These are phyloP conservation scores for Starmerella geochares DNA, from an alignment of 805 yeast species.

Conservation along the genomic window DNA sequence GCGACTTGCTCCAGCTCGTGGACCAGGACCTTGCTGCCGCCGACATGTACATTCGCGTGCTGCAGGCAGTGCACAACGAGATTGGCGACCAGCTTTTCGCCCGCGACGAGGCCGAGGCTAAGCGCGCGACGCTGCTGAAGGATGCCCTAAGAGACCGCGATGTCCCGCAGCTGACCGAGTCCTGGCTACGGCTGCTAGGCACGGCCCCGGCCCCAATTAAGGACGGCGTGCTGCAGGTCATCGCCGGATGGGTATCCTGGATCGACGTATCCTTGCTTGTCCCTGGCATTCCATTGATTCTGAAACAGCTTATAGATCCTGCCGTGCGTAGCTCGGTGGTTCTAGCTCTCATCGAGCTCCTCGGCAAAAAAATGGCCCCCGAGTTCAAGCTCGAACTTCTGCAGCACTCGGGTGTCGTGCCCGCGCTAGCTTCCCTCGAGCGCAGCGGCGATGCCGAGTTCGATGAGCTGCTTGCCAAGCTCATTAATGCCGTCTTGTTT, in stretches of 20 bases:
- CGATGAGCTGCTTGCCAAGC: conserved; percentile 62
- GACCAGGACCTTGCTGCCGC: conserved; percentile 36
- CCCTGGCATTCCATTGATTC: conserved; percentile 43
- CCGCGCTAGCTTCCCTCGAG: conserved; percentile 31
- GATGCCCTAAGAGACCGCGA: conserved; percentile 74
- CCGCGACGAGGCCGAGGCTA: conserved; percentile 48
- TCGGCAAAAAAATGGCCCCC: conserved; percentile 70
- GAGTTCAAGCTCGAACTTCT: conserved; percentile 59
- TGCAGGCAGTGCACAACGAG: conserved; percentile 72
- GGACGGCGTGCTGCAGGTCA: conserved; percentile 48
- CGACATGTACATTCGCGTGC: conserved; percentile 67
- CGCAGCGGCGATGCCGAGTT: conserved; percentile 46
- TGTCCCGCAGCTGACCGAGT: conserved; percentile 37
- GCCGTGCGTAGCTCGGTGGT: conserved; percentile 44
- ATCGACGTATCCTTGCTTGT: conserved; percentile 71
- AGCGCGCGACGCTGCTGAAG: conserved; percentile 61
- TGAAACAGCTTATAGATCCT: conserved; percentile 44
- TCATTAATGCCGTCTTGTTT: conserved; percentile 60
- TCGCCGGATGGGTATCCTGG: conserved; percentile 90
- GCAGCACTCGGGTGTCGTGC: conserved; percentile 55
- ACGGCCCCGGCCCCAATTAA: conserved; percentile 36
- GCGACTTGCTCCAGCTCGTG: conserved; percentile 38
- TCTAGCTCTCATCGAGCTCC: conserved; percentile 50
- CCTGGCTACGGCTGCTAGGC: conserved; percentile 15
- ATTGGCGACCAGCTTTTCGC: conserved; percentile 84